phyloP scores from a whole-genome alignment of 2,329 filamentous ascomycete species.

The Fusarium avenaceum region DNA sequence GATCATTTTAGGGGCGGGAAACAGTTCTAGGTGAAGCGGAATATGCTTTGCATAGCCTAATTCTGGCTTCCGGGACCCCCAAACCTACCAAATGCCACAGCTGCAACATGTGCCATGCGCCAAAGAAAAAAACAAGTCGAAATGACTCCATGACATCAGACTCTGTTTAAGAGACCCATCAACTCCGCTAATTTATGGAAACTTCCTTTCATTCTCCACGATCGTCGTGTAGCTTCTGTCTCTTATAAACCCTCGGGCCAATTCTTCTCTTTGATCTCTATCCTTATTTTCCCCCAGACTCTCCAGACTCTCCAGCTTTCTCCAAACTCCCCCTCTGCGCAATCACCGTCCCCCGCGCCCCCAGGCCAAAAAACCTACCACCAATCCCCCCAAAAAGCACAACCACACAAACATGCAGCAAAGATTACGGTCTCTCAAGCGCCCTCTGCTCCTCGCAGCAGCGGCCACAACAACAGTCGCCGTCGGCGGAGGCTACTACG shows the following conservation, averaged over 20 bases:
- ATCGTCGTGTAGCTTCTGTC: conserved; percentile 15
- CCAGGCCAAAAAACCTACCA: conserved; percentile 6
- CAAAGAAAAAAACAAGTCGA: conserved; percentile 21
- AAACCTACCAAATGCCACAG: conserved; percentile 3
- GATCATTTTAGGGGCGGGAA: not conserved
- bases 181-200: conserved; percentile 38
- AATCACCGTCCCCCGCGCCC: not conserved
- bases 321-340: conserved; percentile 1
- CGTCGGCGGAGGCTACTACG: conserved; percentile 52
- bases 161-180: conserved; percentile 18
- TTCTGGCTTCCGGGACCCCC: conserved; percentile 21
- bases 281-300: conserved; percentile 24
- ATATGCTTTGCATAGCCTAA: conserved; percentile 25
- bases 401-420: conserved; percentile 51
- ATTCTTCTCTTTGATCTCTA: conserved; percentile 9
- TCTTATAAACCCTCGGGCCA: conserved; percentile 29
- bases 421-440: conserved; percentile 54
- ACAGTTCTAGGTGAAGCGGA: not conserved
- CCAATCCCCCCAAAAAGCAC: conserved; percentile 3
- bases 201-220: conserved; percentile 21
- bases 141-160: conserved; percentile 34
- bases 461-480: conserved; percentile 50
- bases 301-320: conserved; percentile 29
- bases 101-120: not conserved
- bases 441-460: conserved; percentile 52